These are phyloP conservation scores for Beauveria sp. DNA, from an alignment of 2,329 filamentous ascomycete species.

Conservation along the genomic window DNA sequence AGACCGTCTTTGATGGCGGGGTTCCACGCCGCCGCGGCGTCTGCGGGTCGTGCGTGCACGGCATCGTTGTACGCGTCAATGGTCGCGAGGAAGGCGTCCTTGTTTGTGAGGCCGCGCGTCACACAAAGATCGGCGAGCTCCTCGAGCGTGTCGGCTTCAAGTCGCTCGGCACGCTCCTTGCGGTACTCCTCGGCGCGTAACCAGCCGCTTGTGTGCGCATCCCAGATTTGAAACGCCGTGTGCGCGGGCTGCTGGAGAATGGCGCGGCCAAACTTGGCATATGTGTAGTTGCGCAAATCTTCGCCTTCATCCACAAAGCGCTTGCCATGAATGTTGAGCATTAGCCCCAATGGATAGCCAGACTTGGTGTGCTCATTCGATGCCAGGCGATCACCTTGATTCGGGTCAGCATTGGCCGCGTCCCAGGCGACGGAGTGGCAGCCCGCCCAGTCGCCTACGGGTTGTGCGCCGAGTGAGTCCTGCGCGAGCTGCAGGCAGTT, in stretches of 20 bases:
- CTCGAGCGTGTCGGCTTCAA: constrained; percentile 43
- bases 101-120: constrained; percentile 37
- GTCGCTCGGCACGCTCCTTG: constrained; percentile 46
- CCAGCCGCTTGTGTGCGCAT: constrained; percentile 42
- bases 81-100: constrained; percentile 40
- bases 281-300: constrained; percentile 60
- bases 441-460: constrained; percentile 53
- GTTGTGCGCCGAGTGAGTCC: constrained; percentile 40
- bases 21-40: constrained; percentile 45
- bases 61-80: constrained; percentile 51
- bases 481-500: constrained; percentile 48
- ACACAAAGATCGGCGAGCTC: constrained; percentile 45
- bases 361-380: constrained; percentile 64
- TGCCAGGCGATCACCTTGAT: constrained; percentile 47
- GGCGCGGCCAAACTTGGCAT: constrained; percentile 56
- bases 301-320: constrained; percentile 61
- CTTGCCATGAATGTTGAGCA: constrained; percentile 51
- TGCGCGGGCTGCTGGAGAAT: constrained; percentile 52
- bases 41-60: constrained; percentile 36
- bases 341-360: constrained; percentile 59
- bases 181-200: constrained; percentile 56
- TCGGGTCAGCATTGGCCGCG: constrained; percentile 42
- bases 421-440: constrained; percentile 62
- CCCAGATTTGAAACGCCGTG: constrained; percentile 59
- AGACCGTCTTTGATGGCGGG: constrained; percentile 53